Evolutionary conservation across 495 filamentous ascomycete species (phyloP).

Genomic region (Choiromyces venosus): DNA sequence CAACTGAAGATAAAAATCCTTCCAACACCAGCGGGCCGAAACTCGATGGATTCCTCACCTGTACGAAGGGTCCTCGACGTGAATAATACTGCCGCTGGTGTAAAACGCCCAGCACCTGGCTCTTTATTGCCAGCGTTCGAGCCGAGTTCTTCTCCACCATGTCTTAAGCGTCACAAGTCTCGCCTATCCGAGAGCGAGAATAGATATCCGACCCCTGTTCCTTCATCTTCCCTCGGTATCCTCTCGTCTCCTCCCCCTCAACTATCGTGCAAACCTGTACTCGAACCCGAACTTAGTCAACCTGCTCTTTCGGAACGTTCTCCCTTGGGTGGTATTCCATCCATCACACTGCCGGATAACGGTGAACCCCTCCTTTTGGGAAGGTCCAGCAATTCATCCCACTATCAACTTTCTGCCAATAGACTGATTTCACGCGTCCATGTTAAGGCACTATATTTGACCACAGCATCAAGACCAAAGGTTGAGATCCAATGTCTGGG

Average conservation of each 20-base stretch:
- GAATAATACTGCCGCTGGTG: conserved; percentile 49
- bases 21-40: neutral
- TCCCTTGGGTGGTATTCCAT: conserved; percentile 74
- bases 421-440: conserved; percentile 88
- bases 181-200: conserved; percentile 55
- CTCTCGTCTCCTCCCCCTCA: conserved; percentile 79
- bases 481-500: conserved; percentile 85
- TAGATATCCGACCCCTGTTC: conserved; percentile 79
- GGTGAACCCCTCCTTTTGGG: conserved; percentile 82
- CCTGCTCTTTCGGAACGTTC: conserved; percentile 76
- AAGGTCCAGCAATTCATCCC: conserved; percentile 82
- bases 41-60: conserved; percentile 35
- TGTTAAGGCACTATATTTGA: conserved; percentile 77
- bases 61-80: conserved; percentile 32
- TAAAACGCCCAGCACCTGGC: conserved; percentile 67
- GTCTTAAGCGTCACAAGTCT: conserved; percentile 67
- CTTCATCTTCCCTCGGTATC: conserved; percentile 87
- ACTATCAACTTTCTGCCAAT: conserved; percentile 86
- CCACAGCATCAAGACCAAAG: conserved; percentile 47
- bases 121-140: conserved; percentile 89
- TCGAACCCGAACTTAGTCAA: conserved; percentile 55
- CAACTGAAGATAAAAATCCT: neutral
- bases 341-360: conserved; percentile 71
- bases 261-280: conserved; percentile 51
- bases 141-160: conserved; percentile 81